Evolutionary conservation across 108 stramenopile genomes (phyloP), one percentile per base, ranked within the genome.

Genomic region (Hondaea fermentalgiana): DNA sequence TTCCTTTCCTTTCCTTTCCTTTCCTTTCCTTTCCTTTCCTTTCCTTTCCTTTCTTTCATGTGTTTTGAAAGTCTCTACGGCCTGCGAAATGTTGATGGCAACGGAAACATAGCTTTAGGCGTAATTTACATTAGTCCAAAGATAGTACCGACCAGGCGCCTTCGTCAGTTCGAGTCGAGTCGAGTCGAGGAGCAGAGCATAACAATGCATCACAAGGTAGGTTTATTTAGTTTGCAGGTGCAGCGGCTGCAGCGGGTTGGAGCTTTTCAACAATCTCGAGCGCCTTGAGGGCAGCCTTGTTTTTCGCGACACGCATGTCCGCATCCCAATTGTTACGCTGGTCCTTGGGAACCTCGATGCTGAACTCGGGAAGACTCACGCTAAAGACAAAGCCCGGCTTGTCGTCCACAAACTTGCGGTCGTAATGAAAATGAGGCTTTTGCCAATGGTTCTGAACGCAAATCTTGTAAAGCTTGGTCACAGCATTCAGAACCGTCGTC

Each of bases 211-310:
- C 35, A 35, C 35, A 35, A 35, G 35, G 35, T 35, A 35, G 35
- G 35, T 35, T 35, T 35, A 35, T 35, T 35, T 35, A 35, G 35
- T 35, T 35, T 35, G 35, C 35, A 35, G 35, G 35, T 35, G 35
- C 35, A 35, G 64, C 64, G 35, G 64, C 64, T 23, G 42, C 6
- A 17, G 49, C 0, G 6, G 76, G 49, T 6, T 83, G 45, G 4
- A 83, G 28, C 51, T 47, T 53, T 4, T 83, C 76, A 12, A 83
- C 43, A 12, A 53, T 53, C 3, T 83, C 51, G 51, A 83, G 45
- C 25, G 76, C 76, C 76, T 83, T 47, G 49, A 83, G 76, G 10
- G 76, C 76, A 35, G 51, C 76, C 51, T 83, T 83, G 51, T 83
- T 83, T 23, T 83, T 83, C 6, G 76, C 76, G n/a, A 83, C 49